Percentiles rank a stretch among this genome's conserved stretches.
Conservation (phyloP, 345 rosid species). For the Diplotaxis tenuifolia region DNA sequence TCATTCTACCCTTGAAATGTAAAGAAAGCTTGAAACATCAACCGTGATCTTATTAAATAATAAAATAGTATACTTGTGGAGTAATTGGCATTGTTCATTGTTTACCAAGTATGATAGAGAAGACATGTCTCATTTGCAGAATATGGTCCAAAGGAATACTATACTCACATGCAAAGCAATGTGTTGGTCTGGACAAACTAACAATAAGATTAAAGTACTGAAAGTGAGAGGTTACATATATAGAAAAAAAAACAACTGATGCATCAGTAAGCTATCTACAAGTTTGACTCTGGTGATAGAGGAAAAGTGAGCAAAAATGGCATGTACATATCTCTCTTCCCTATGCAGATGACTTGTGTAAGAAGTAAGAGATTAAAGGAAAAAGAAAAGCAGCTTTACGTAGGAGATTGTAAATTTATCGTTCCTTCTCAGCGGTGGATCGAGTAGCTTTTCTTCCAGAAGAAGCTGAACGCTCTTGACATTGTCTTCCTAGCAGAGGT, state of each 20-base stretch:
- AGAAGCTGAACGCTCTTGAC: constrained; percentile 68
- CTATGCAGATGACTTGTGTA: constrained; percentile 33
- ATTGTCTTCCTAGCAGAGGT: constrained; percentile 65
- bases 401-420: constrained; percentile 1
- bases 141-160: constrained; percentile 40
- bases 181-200: too few species aligned
- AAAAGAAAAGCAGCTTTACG: constrained; percentile 46
- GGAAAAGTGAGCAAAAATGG: constrained; percentile 29
- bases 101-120: constrained; percentile 48
- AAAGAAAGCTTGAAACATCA: constrained; percentile 26
- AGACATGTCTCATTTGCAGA: constrained; percentile 53
- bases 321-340: constrained; percentile 59
- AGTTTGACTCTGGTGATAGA: neutral
- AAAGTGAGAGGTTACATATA: neutral
- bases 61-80: constrained; percentile 19
- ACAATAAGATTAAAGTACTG: too few species aligned
- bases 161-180: too few species aligned
- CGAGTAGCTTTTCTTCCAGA: constrained; percentile 93
- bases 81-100: constrained; percentile 6
- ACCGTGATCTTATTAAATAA: constrained; percentile 10
- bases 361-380: constrained; percentile 16
- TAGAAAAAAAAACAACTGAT: neutral
- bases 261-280: constrained; percentile 19
- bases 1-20: constrained; percentile 17
- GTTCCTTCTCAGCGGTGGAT: constrained; percentile 45